Conservation (phyloP, 257 asterid genomes). For the Gentiana straminea region DNA sequence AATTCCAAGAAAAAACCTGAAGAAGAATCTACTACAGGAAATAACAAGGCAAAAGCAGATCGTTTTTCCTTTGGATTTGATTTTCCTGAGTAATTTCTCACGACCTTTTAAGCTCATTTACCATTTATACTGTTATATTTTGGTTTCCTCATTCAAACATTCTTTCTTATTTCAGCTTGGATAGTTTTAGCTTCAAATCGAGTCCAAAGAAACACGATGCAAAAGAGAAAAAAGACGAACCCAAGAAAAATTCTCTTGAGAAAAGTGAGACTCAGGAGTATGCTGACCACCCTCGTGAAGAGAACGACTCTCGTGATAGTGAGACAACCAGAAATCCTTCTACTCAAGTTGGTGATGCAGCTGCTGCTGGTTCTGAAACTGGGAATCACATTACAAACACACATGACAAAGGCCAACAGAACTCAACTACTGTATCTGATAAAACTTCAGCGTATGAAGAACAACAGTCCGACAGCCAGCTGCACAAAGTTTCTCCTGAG, state of each 20-base stretch:
- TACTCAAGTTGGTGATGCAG: slow-evolving; percentile 20
- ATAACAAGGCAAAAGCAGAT: slow-evolving; percentile 44
- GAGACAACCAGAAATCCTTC: slow-evolving; percentile 21
- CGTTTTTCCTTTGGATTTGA: slow-evolving; percentile 61
- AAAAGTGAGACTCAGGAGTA: slow-evolving; percentile 15
- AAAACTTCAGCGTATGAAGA: slow-evolving; percentile 27
- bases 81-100: slow-evolving; percentile 61
- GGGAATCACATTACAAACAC: slow-evolving; percentile 24
- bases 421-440: slow-evolving; percentile 16
- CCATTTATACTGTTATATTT: slow-evolving; percentile 1
- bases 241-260: slow-evolving; percentile 27
- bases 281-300: slow-evolving; percentile 21
- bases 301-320: slow-evolving; percentile 19
- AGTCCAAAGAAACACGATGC: slow-evolving; percentile 27
- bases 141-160: slow-evolving; percentile 5
- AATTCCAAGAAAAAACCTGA: slow-evolving; percentile 42
- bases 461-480: slow-evolving; percentile 23
- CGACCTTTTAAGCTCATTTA: slow-evolving; percentile 5
- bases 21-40: slow-evolving; percentile 36
- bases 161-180: slow-evolving; percentile 39
- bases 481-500: slow-evolving; percentile 24
- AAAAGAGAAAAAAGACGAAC: slow-evolving; percentile 32
- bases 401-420: slow-evolving; percentile 23
- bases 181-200: slow-evolving; percentile 42
- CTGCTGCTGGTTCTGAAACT: slow-evolving; percentile 24